These are phyloP conservation scores for Saccharomycopsis sp. DNA, from an alignment of 805 yeast genomes.

Conservation along the genomic window DNA sequence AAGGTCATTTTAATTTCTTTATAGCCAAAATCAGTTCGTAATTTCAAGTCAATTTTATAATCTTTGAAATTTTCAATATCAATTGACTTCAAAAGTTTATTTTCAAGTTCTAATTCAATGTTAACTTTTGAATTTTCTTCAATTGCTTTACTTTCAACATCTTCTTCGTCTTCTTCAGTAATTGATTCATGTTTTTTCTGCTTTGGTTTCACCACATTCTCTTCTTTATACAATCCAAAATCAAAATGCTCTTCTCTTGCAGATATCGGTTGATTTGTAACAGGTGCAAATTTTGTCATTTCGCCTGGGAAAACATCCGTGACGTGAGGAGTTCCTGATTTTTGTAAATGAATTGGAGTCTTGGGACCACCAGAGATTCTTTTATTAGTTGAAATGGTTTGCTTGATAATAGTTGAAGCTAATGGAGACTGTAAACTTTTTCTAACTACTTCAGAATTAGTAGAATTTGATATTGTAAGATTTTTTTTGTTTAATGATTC, in stretches of 20 bases:
- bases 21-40: slow-evolving; percentile 5
- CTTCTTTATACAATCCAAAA: slow-evolving; percentile 19
- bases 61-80: neutral
- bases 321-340: slow-evolving; percentile 25
- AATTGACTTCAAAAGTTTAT: neutral
- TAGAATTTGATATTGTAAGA: neutral
- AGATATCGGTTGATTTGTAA: slow-evolving; percentile 40
- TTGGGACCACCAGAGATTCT: slow-evolving; percentile 12
- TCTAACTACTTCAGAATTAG: neutral
- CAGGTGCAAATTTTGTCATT: slow-evolving; percentile 36
- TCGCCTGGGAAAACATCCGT: slow-evolving; percentile 42
- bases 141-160: slow-evolving; percentile 27
- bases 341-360: slow-evolving; percentile 17
- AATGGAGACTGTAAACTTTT: slow-evolving; percentile 16
- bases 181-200: slow-evolving; percentile 3
- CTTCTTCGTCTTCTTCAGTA: slow-evolving; percentile 19
- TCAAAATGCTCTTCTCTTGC: slow-evolving; percentile 35
- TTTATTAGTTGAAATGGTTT: slow-evolving; percentile 12
- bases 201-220: slow-evolving; percentile 1
- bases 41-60: slow-evolving; percentile 2
- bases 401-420: slow-evolving; percentile 13
- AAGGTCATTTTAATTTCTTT: slow-evolving; percentile 15
- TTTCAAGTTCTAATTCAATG: slow-evolving; percentile 5
- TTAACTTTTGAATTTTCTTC: slow-evolving; percentile 28
- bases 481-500: slow-evolving; percentile 1